These are phyloP conservation scores for Aureobasidium subglaciale DNA, from an alignment of 2,329 filamentous ascomycete species.

Conservation along the genomic window DNA sequence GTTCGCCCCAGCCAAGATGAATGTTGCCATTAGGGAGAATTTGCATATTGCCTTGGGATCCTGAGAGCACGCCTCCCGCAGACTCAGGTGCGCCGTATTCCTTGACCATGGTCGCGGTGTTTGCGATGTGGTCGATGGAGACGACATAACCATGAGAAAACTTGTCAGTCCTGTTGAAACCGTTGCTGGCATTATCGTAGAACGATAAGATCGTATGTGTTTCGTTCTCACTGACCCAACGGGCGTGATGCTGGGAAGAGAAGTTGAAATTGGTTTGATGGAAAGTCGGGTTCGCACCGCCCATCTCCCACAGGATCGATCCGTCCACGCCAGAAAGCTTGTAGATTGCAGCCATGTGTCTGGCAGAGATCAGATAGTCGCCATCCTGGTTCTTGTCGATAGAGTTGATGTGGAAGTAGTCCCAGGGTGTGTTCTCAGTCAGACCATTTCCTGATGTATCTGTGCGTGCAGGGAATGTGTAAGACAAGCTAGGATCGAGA, in stretches of 20 bases:
- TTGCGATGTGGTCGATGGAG: slow-evolving; percentile 36
- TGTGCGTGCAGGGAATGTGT: slow-evolving; percentile 38
- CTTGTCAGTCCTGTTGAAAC: slow-evolving; percentile 34
- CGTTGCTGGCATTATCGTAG: slow-evolving; percentile 49
- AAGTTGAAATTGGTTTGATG: slow-evolving; percentile 42
- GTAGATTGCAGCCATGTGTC: slow-evolving; percentile 41
- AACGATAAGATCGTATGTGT: slow-evolving; percentile 46
- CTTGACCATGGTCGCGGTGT: slow-evolving; percentile 40
- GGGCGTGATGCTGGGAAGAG: slow-evolving; percentile 48
- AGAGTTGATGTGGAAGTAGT: slow-evolving; percentile 51
- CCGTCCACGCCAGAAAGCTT: slow-evolving; percentile 42
- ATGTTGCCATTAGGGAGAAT: slow-evolving; percentile 47
- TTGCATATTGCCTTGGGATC: slow-evolving; percentile 49
- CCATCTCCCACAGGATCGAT: slow-evolving; percentile 43
- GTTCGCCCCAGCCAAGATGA: slow-evolving; percentile 51
- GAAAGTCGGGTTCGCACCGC: slow-evolving; percentile 43
- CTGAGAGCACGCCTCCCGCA: slow-evolving; percentile 39
- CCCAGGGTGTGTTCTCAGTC: slow-evolving; percentile 41
- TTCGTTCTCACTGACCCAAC: slow-evolving; percentile 39
- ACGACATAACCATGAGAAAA: slow-evolving; percentile 42
- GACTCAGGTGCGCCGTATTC: slow-evolving; percentile 43
- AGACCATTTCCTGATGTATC: slow-evolving; percentile 42
- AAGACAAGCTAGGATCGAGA: slow-evolving; percentile 43
- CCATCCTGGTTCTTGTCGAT: slow-evolving; percentile 44
- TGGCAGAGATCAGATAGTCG: slow-evolving; percentile 44